phyloP scores from a whole-genome alignment of 306 rosid species.

The Senna siamea region DNA sequence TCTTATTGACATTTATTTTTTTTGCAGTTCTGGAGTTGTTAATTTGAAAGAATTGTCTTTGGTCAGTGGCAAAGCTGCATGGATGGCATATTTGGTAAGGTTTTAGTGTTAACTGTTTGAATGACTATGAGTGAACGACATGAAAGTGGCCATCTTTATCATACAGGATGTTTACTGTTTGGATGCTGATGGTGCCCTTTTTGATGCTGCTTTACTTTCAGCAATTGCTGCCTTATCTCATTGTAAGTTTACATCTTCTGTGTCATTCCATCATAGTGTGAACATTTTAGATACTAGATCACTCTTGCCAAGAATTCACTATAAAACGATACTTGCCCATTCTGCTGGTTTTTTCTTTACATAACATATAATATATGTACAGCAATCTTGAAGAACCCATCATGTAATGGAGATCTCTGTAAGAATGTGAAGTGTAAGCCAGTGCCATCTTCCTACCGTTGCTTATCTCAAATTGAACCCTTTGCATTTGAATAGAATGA shows the following conservation, averaged over 20 bases:
- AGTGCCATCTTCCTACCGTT: neutral
- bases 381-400: neutral
- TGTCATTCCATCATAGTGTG: slow-evolving; percentile 22
- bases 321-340: neutral
- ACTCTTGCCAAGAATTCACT: slow-evolving; percentile 19
- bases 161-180: slow-evolving; percentile 85
- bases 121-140: slow-evolving; percentile 19
- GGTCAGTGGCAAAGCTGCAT: slow-evolving; percentile 92
- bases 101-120: slow-evolving; percentile 27
- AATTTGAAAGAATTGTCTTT: slow-evolving; percentile 79
- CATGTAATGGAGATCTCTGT: neutral
- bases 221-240: slow-evolving; percentile 84
- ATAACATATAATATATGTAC: neutral
- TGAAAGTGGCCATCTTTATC: slow-evolving; percentile 19
- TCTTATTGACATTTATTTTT: slow-evolving; percentile 5
- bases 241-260: slow-evolving; percentile 55
- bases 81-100: slow-evolving; percentile 94
- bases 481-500: neutral
- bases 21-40: slow-evolving; percentile 76
- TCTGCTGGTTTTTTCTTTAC: neutral
- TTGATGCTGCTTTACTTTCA: slow-evolving; percentile 87
- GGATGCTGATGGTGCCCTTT: slow-evolving; percentile 92
- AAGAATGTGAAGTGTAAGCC: neutral
- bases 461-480: neutral
- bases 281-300: slow-evolving; percentile 28